These are phyloP conservation scores for Chimonanthus salicifolius DNA, from an alignment of 164 flowering plant species.

Conservation along the genomic window DNA sequence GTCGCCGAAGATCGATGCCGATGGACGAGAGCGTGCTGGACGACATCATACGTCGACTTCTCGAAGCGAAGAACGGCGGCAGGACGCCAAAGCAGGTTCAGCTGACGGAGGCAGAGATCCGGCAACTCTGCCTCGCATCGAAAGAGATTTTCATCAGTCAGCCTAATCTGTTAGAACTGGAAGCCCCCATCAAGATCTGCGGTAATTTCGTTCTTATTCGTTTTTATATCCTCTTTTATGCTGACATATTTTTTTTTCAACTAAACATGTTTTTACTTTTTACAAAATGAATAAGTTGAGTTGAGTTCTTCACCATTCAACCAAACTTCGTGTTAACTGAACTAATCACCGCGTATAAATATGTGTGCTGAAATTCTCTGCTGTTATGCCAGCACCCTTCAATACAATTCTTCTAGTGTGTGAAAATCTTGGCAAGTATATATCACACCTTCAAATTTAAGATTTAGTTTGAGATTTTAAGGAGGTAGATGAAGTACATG, in stretches of 20 bases:
- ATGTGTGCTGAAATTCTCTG: not conserved
- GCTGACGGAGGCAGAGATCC: slow-evolving; percentile 55
- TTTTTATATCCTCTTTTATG: not conserved
- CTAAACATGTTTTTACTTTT: not conserved
- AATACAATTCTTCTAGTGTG: too few species aligned
- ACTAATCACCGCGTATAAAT: too few species aligned
- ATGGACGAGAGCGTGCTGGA: slow-evolving; percentile 50
- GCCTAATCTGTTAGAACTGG: slow-evolving; percentile 73
- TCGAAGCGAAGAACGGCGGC: slow-evolving; percentile 41
- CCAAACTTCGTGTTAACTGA: too few species aligned
- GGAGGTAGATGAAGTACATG: too few species aligned
- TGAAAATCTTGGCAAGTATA: too few species aligned
- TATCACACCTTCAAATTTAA: too few species aligned
- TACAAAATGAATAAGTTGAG: not conserved
- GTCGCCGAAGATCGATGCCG: not conserved
- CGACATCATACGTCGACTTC: slow-evolving; percentile 44
- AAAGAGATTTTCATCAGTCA: slow-evolving; percentile 59
- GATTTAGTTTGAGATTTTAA: too few species aligned
- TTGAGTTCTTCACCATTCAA: not conserved
- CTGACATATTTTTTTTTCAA: not conserved
- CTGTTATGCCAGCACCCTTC: not conserved
- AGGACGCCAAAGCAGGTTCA: slow-evolving; percentile 49
- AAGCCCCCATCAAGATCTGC: slow-evolving; percentile 77
- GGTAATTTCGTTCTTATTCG: slow-evolving; percentile 31
- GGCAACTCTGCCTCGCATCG: slow-evolving; percentile 52